A percentile compares a stretch with the other conserved stretches of the same genome.
Evolutionary conservation across 139 green algal genomes (phyloP).

Genomic region (Chlamydomonas schloesseri): DNA sequence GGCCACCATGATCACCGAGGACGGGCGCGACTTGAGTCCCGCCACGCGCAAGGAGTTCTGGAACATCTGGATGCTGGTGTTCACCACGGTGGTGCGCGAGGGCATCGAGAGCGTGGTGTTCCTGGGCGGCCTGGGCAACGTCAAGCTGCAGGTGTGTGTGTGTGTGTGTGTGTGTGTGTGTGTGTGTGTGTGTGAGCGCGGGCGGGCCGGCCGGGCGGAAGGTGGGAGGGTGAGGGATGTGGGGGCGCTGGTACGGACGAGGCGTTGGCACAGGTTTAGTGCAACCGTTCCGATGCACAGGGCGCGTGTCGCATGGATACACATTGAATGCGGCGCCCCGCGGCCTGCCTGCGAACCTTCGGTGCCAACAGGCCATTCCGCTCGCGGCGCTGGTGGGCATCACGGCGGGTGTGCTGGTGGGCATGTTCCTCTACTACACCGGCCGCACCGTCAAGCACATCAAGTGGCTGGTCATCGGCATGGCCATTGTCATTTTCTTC

Average conservation of each 20-base stretch:
- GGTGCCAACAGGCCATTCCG: constrained; percentile 25
- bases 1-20: not conserved
- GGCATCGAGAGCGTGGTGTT: constrained; percentile 70
- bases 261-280: too few species aligned
- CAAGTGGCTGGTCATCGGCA: constrained; percentile 63
- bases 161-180: too few species aligned
- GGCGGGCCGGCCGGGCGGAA: too few species aligned
- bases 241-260: too few species aligned
- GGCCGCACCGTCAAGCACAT: constrained; percentile 62
- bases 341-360: too few species aligned
- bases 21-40: not conserved
- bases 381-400: constrained; percentile 51
- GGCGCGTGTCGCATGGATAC: too few species aligned
- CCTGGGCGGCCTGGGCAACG: constrained; percentile 58
- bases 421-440: constrained; percentile 57
- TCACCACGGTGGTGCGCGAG: constrained; percentile 61
- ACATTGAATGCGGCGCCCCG: too few species aligned
- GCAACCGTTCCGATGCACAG: too few species aligned
- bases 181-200: too few species aligned
- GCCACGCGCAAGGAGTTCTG: constrained; percentile 28
- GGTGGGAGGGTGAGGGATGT: too few species aligned
- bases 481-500: constrained; percentile 65
- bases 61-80: constrained; percentile 58
- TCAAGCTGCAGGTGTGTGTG: constrained; percentile 13
- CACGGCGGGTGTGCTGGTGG: constrained; percentile 26